phyloP scores from a whole-genome alignment of 768 basidiomycete genomes.

The Suillus alpinus region DNA sequence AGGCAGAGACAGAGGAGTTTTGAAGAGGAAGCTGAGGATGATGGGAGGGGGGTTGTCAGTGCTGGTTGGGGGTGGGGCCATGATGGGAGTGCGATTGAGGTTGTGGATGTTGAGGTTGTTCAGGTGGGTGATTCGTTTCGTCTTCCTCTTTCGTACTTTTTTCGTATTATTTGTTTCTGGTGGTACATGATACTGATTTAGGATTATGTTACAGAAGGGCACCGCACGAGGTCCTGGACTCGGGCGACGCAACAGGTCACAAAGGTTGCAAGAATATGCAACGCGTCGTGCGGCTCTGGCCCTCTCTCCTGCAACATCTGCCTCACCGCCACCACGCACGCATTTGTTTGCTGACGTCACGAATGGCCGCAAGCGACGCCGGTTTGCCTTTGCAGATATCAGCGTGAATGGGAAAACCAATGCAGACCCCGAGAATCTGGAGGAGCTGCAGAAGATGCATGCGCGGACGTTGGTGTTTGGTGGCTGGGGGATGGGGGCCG shows the following conservation, averaged over 20 bases:
- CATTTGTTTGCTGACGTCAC: conserved; percentile 28
- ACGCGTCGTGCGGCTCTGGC: conserved; percentile 50
- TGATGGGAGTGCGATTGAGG: conserved; percentile 74
- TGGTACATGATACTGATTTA: background rate
- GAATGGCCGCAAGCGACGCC: conserved; percentile 29
- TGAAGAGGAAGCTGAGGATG: conserved; percentile 44
- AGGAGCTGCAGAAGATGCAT: conserved; percentile 41
- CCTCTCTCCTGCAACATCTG: conserved; percentile 17
- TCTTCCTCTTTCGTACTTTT: conserved; percentile 4
- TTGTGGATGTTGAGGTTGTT: conserved; percentile 60
- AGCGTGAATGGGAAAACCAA: conserved; percentile 19
- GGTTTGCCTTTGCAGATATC: conserved; percentile 20
- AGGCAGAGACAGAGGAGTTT: conserved; percentile 25
- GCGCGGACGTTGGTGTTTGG: conserved; percentile 51
- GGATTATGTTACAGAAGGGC: conserved; percentile 38
- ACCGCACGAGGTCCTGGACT: conserved; percentile 53
- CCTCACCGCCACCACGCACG: conserved; percentile 25
- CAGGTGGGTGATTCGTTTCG: conserved; percentile 44
- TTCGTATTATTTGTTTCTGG: background rate
- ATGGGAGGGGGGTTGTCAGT: conserved; percentile 60
- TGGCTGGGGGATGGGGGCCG: conserved; percentile 35
- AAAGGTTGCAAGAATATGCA: conserved; percentile 65
- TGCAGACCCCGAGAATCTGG: conserved; percentile 25
- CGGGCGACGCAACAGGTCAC: conserved; percentile 58
- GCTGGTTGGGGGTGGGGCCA: conserved; percentile 78